These are phyloP conservation scores for Aspergillus hiratsukae DNA, from an alignment of 2,329 filamentous ascomycete species.

Conservation along the genomic window DNA sequence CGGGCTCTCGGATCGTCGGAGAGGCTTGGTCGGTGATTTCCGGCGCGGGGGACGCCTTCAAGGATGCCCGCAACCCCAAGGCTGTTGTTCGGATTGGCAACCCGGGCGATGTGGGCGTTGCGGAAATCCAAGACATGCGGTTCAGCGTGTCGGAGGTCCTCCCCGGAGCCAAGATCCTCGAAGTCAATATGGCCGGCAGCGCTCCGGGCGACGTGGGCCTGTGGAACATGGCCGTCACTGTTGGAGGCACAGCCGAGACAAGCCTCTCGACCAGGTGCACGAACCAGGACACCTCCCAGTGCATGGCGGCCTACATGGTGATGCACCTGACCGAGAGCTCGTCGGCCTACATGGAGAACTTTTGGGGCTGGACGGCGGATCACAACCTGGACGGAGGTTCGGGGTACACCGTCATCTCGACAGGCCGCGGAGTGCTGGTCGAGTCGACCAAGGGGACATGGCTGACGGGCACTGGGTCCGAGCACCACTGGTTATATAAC, in stretches of 20 bases:
- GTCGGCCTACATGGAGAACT: constrained; percentile 53
- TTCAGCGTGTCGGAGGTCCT: constrained; percentile 49
- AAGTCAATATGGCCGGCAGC: constrained; percentile 49
- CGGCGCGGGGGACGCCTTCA: constrained; percentile 46
- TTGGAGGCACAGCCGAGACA: constrained; percentile 45
- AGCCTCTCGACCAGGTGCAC: constrained; percentile 38
- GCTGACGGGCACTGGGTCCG: constrained; percentile 44
- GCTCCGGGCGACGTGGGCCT: constrained; percentile 48
- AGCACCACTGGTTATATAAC: constrained; percentile 47
- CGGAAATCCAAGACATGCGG: constrained; percentile 50
- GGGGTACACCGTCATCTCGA: constrained; percentile 26
- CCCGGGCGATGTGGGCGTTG: constrained; percentile 46
- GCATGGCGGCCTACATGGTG: constrained; percentile 48
- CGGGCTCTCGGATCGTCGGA: constrained; percentile 50
- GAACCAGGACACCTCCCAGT: constrained; percentile 32
- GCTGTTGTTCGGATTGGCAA: constrained; percentile 51
- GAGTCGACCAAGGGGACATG: constrained; percentile 42
- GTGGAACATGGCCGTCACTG: constrained; percentile 45
- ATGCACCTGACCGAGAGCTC: constrained; percentile 48
- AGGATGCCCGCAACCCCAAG: constrained; percentile 39
- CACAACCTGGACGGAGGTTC: constrained; percentile 45
- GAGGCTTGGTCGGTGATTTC: constrained; percentile 52
- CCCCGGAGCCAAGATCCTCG: constrained; percentile 42
- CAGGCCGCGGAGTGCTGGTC: constrained; percentile 40
- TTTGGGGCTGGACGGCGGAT: constrained; percentile 48